Evolutionary conservation across 371 early-diverging fungal species (phyloP).

Genomic region (Synchytrium microbalum): DNA sequence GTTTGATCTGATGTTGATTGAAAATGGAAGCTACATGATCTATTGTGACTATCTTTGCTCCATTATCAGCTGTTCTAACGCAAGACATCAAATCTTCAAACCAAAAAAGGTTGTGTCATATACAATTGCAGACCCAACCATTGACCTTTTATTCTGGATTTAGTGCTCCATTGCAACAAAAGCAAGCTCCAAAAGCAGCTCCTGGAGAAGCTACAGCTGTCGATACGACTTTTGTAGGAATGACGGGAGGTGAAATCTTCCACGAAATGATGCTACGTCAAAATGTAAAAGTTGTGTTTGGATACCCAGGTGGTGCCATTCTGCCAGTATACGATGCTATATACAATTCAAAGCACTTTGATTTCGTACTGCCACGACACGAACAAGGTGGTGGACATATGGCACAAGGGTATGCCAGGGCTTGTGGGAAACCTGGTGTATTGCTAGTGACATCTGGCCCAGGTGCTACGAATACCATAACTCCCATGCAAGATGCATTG

Average conservation of each 20-base stretch:
- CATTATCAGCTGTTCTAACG: too few species aligned
- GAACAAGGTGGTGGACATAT: constrained; percentile 98
- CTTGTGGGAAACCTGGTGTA: constrained; percentile 64
- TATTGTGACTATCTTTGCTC: too few species aligned
- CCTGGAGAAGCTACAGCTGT: constrained; percentile 1
- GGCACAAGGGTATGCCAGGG: constrained; percentile 95
- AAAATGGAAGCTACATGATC: too few species aligned
- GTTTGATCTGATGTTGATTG: too few species aligned
- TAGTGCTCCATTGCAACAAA: not conserved
- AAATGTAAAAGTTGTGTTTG: constrained; percentile 87
- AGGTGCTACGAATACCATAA: constrained; percentile 96
- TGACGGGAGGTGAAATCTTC: constrained; percentile 96
- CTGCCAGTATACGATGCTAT: constrained; percentile 96
- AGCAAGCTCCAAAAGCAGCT: not conserved
- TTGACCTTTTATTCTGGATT: not conserved
- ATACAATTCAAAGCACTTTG: constrained; percentile 86
- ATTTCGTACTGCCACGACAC: constrained; percentile 90
- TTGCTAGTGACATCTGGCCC: constrained; percentile 95
- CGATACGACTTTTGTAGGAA: constrained; percentile 56
- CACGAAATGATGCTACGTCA: constrained; percentile 96
- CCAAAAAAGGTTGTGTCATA: too few species aligned
- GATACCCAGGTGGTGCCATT: constrained; percentile 96
- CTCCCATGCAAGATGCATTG: constrained; percentile 94
- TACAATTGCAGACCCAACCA: too few species aligned
- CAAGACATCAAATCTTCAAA: too few species aligned